These are phyloP conservation scores for Aspergillus sparsus DNA, from an alignment of 495 filamentous ascomycete species.

Conservation along the genomic window DNA sequence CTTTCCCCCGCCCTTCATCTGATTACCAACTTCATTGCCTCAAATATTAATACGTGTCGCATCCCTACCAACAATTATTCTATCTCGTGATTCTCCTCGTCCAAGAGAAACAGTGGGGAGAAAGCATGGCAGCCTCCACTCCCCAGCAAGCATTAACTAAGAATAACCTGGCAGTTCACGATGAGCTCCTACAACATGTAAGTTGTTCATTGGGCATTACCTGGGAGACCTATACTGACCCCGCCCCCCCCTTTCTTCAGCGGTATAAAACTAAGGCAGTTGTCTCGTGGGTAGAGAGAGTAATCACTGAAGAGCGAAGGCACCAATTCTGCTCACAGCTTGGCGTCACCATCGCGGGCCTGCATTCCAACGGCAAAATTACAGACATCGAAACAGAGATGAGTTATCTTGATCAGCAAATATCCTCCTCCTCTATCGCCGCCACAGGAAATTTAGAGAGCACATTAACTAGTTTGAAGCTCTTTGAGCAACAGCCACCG, in stretches of 20 bases:
- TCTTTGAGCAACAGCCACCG: constrained; percentile 18
- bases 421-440: neutral
- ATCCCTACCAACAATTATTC: neutral
- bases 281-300: constrained; percentile 23
- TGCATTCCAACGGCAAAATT: neutral
- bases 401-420: constrained; percentile 9
- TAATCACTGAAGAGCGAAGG: constrained; percentile 26
- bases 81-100: neutral
- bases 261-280: constrained; percentile 5
- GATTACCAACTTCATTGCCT: neutral
- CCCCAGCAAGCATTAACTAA: constrained; percentile 18
- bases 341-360: neutral
- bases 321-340: constrained; percentile 19
- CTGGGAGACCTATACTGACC: neutral
- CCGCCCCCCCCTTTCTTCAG: neutral
- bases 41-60: neutral
- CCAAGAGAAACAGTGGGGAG: neutral
- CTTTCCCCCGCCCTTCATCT: neutral
- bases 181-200: constrained; percentile 17
- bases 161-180: constrained; percentile 17
- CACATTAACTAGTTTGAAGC: constrained; percentile 12
- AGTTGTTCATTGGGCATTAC: constrained; percentile 1
- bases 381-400: constrained; percentile 13
- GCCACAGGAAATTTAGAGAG: neutral
- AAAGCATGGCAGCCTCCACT: neutral